Evolutionary conservation across 441 rosid species (phyloP).

Genomic region (Corymbia calophylla): DNA sequence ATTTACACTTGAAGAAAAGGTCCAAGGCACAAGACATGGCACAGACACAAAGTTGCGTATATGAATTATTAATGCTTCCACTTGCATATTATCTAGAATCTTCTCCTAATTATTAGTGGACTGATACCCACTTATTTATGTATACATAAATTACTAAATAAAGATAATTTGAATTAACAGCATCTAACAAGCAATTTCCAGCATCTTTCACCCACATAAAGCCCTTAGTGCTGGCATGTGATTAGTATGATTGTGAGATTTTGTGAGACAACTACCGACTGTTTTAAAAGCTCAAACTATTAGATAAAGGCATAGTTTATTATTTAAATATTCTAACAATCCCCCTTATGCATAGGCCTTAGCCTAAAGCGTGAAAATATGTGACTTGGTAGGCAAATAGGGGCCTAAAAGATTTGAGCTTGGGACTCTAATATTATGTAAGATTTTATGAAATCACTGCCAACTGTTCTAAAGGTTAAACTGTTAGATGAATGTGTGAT

Average conservation of each 20-base stretch:
- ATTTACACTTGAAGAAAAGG: neutral
- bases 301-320: neutral
- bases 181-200: neutral
- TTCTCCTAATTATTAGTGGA: neutral
- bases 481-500: rapidly evolving
- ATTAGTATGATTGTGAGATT: neutral
- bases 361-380: neutral
- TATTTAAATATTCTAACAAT: neutral
- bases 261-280: neutral
- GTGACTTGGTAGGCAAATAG: neutral
- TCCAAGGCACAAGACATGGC: neutral
- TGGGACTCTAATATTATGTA: neutral
- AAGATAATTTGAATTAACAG: neutral
- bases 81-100: neutral
- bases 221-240: neutral
- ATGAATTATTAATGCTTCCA: neutral
- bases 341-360: neutral
- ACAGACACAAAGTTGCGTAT: neutral
- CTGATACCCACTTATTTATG: neutral
- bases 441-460: rapidly evolving
- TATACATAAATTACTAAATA: neutral
- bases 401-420: neutral
- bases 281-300: too few species aligned
- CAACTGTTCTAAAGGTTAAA: rapidly evolving
- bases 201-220: neutral